Percentiles rank a stretch among this genome's conserved stretches.
phyloP scores from a whole-genome alignment of 176 grass and related monocot genomes.

The Aegilops sharonensis region DNA sequence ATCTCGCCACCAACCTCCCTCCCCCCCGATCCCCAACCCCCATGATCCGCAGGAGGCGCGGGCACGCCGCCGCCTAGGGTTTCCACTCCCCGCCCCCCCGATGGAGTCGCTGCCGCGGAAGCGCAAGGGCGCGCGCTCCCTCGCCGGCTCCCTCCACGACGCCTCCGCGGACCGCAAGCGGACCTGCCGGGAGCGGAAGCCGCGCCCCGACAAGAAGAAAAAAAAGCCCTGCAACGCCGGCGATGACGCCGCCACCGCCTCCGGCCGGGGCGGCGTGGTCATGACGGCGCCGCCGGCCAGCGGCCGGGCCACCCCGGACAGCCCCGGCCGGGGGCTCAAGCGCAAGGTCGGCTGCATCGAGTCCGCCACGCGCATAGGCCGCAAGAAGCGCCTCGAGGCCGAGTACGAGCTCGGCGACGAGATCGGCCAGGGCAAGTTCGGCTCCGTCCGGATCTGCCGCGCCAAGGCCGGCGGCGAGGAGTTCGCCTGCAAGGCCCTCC shows the following conservation, averaged over 20 bases:
- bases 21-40: conserved; percentile 9
- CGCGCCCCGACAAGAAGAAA: conserved; percentile 45
- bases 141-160: conserved; percentile 46
- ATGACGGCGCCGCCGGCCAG: conserved; percentile 45
- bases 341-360: conserved; percentile 93
- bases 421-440: conserved; percentile 90
- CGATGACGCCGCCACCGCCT: not conserved
- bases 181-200: conserved; percentile 44
- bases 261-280: conserved; percentile 26
- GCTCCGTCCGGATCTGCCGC: conserved; percentile 83
- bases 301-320: conserved; percentile 49
- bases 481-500: conserved; percentile 85
- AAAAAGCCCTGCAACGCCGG: not conserved
- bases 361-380: conserved; percentile 63
- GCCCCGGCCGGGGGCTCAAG: conserved; percentile 66
- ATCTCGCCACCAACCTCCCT: conserved; percentile 29
- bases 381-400: conserved; percentile 69
- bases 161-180: conserved; percentile 43
- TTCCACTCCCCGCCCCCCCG: not conserved
- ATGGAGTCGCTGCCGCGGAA: conserved; percentile 76
- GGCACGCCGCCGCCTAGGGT: conserved; percentile 35
- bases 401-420: conserved; percentile 76
- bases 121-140: conserved; percentile 62
- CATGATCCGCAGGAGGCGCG: conserved; percentile 54
- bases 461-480: conserved; percentile 45